Evolutionary conservation across 2,329 filamentous ascomycete genomes (phyloP).

Genomic region (Epicoccum sorghinum): DNA sequence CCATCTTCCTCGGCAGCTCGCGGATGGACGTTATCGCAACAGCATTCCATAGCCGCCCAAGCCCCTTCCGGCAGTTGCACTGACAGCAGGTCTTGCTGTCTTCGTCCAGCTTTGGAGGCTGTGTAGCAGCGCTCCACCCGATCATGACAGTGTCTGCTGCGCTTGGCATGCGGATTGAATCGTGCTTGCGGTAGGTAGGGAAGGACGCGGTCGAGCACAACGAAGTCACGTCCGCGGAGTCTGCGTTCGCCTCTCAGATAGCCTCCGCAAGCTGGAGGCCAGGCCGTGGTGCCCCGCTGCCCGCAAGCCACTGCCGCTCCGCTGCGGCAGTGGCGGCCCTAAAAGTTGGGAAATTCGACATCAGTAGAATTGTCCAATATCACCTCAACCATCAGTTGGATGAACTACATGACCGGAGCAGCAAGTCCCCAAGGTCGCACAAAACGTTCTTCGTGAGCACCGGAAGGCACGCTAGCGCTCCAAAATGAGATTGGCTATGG

Average conservation of each 20-base stretch:
- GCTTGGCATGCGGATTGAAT: neutral
- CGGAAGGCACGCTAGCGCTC: neutral
- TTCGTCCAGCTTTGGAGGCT: neutral
- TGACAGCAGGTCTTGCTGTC: neutral
- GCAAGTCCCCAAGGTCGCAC: neutral
- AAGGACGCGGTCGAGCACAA: neutral
- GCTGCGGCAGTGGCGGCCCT: neutral
- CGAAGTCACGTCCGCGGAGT: neutral
- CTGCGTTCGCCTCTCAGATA: neutral
- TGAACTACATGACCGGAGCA: too few species aligned
- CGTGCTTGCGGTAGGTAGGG: neutral
- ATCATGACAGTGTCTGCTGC: neutral
- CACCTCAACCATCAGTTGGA: too few species aligned
- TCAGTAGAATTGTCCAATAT: neutral
- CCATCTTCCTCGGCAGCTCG: neutral
- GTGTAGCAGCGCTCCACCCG: neutral
- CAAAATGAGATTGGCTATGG: constrained; percentile 3
- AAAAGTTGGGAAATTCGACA: neutral
- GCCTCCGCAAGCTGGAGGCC: neutral
- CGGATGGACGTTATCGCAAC: neutral
- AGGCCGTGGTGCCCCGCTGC: constrained; percentile 7
- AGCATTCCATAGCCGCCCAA: neutral
- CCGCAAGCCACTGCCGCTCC: constrained; percentile 12
- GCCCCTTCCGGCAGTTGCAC: constrained; percentile 3
- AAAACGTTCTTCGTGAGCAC: neutral